Evolutionary conservation across 2,329 filamentous ascomycete genomes (phyloP).

Genomic region (Stromatinia cepivora): DNA sequence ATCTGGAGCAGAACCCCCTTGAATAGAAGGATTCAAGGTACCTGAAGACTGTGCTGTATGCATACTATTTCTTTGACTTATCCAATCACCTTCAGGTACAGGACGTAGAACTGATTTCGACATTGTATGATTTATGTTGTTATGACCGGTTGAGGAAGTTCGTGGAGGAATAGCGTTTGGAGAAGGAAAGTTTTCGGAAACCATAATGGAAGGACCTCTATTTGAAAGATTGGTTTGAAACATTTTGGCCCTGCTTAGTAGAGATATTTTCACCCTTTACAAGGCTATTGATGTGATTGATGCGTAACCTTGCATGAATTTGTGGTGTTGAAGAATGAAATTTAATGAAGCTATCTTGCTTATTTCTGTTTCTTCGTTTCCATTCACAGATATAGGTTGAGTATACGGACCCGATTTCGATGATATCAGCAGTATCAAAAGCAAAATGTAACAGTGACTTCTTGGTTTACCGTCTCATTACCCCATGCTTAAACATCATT

Average conservation of each 20-base stretch:
- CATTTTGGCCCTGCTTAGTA: conserved; percentile 8
- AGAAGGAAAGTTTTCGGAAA: conserved; percentile 42
- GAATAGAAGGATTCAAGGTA: conserved; percentile 35
- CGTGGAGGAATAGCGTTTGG: conserved; percentile 71
- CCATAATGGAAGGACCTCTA: conserved; percentile 28
- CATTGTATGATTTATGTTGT: conserved; percentile 34
- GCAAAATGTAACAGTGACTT: background rate
- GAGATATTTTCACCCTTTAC: background rate
- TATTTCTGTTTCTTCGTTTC: background rate
- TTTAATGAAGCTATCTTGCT: background rate
- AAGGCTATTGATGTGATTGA: conserved; percentile 9
- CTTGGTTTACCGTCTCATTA: background rate
- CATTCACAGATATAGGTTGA: background rate
- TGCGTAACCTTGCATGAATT: conserved; percentile 10
- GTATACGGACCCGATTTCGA: background rate
- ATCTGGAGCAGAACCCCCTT: conserved; percentile 29
- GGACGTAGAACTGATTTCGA: conserved; percentile 49
- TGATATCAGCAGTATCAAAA: background rate
- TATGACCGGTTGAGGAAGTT: conserved; percentile 65
- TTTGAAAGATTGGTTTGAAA: conserved; percentile 16
- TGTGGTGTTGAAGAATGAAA: background rate
- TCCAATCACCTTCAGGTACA: conserved; percentile 63
- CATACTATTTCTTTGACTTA: conserved; percentile 46
- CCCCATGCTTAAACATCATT: background rate
- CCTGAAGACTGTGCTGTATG: conserved; percentile 26